Evolutionary conservation across 2,329 filamentous ascomycete species (phyloP), one percentile per base, ranked within the genome.

Genomic region (Colletotrichum sp.): DNA sequence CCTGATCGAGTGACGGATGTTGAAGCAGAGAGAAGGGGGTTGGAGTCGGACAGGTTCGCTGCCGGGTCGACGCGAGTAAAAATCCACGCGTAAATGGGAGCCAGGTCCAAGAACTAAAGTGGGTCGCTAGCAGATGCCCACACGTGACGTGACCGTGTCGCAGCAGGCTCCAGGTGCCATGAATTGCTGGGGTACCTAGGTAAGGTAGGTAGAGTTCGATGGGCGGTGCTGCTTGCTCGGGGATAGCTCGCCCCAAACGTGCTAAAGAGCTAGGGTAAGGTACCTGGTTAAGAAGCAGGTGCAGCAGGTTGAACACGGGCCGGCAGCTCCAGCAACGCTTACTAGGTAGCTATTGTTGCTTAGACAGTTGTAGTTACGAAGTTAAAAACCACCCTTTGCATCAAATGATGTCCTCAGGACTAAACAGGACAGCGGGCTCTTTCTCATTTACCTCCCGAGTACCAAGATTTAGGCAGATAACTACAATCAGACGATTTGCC

Each of bases 61-160:
- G 44, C 64, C 70, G 67, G 79, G 68, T 69, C 79, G 81, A 85
- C 85, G 84, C 85, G 85, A 57, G 65, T 84, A 84, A 84, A 84
- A 85, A 83, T 81, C 80, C 81, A 80, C 85, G 85, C 85, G 85
- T 87, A 84, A 85, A 87, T 86, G 83, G 59, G 59, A 32, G 59
- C 59, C 30, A 62, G 59, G 59, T 62, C 59, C 59, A 62, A 21
- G 59, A 62, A 36, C 28, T 62, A 32, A 62, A 62, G 59, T 62
- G 59, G 59, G 28, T 62, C 28, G 26, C 28, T 36, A 15, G 28
- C 28, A 34, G 59, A n/a, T 62, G 59, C n/a, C 59, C n/a, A 30
- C 85, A 86, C 85, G 85, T 86, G 84, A 86, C 63, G 6, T 7
- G 49, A 64, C 52, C 68, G 71, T 8, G 71, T 70, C 65, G 62